These are phyloP conservation scores for Backusella liffmaniae DNA, from an alignment of 192 early-diverging fungal genomes.

Conservation along the genomic window DNA sequence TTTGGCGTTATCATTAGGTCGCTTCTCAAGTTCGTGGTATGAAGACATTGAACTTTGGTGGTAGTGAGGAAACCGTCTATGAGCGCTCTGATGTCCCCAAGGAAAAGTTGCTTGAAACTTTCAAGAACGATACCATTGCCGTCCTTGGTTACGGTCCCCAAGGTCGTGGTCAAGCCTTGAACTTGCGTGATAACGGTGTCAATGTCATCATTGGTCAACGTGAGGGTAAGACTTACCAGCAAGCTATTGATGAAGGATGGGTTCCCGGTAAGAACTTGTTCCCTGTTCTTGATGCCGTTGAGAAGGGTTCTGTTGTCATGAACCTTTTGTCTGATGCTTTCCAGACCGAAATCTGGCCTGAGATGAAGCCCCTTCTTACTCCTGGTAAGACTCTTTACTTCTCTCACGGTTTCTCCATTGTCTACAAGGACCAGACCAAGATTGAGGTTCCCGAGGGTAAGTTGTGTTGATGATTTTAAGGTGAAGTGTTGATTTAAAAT, in stretches of 20 bases:
- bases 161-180: constrained; percentile 93
- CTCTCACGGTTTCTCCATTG: constrained; percentile 94
- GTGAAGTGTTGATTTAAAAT: background rate
- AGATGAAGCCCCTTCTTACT: constrained; percentile 84
- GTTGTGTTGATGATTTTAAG: background rate
- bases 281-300: constrained; percentile 84
- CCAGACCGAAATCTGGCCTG: constrained; percentile 88
- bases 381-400: constrained; percentile 99
- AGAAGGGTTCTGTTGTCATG: constrained; percentile 90
- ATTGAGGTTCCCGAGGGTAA: constrained; percentile 77
- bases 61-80: constrained; percentile 87
- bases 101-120: constrained; percentile 89
- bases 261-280: constrained; percentile 95
- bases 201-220: constrained; percentile 95
- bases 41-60: constrained; percentile 95
- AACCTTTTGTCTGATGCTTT: constrained; percentile 96
- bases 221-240: constrained; percentile 87
- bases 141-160: constrained; percentile 96
- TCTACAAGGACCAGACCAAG: constrained; percentile 89
- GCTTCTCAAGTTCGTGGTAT: constrained; percentile 88
- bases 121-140: constrained; percentile 90
- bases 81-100: constrained; percentile 93
- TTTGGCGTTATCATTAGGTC: constrained; percentile 43
- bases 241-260: constrained; percentile 94
- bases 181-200: constrained; percentile 94